phyloP scores from a whole-genome alignment of 257 asterid species.

The Lycium ferocissimum region DNA sequence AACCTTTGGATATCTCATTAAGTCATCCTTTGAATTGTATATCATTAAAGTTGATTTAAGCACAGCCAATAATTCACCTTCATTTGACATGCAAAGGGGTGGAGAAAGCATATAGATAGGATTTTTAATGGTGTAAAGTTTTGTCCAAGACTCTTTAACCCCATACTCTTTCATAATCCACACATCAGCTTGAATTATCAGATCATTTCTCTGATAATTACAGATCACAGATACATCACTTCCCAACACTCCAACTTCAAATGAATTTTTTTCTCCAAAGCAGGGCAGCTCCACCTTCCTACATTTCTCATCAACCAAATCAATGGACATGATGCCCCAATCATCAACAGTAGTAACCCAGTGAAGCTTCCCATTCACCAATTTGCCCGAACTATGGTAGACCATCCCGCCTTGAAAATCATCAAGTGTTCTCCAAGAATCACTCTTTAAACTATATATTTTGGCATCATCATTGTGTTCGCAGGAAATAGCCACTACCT shows the following conservation, averaged over 20 bases:
- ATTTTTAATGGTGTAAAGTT: not conserved
- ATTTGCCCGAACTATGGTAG: not conserved
- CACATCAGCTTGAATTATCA: not conserved
- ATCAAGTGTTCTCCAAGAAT: slow-evolving; percentile 9
- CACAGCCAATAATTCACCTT: slow-evolving; percentile 50
- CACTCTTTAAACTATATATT: not conserved
- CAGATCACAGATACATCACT: not conserved
- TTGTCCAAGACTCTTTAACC: not conserved
- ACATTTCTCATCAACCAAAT: not conserved
- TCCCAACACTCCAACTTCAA: not conserved
- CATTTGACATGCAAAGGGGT: slow-evolving; percentile 40
- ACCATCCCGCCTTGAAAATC: not conserved
- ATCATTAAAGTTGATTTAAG: slow-evolving; percentile 37
- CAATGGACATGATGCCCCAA: not conserved
- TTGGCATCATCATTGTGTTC: not conserved
- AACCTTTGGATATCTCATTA: slow-evolving; percentile 43
- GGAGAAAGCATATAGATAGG: not conserved
- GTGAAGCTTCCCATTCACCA: not conserved
- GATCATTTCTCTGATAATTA: not conserved
- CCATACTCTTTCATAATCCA: not conserved
- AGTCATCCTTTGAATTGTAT: slow-evolving; percentile 41
- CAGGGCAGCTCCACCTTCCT: not conserved
- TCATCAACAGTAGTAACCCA: not conserved
- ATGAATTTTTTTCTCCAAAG: not conserved
- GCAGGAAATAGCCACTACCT: not conserved